Evolutionary conservation across 164 flowering plant species (phyloP).

Genomic region (Platanus orientalis): DNA sequence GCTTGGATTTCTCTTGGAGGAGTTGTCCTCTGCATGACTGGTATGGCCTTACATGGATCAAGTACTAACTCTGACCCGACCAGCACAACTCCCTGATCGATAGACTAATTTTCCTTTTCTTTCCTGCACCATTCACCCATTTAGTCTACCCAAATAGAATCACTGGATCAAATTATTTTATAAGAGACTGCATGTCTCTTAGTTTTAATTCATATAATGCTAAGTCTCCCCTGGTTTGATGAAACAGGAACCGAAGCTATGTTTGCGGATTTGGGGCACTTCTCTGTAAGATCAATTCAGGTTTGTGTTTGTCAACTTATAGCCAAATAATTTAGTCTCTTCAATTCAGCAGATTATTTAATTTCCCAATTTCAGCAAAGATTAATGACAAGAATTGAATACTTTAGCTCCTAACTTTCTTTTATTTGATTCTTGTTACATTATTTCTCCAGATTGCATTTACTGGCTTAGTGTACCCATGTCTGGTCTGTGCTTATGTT

Average conservation of each 20-base stretch:
- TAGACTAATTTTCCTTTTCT: no score
- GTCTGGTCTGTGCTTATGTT: slow-evolving; percentile 18
- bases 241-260: slow-evolving; percentile 26
- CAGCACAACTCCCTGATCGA: no score
- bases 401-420: not conserved
- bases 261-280: slow-evolving; percentile 26
- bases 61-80: no score
- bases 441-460: slow-evolving; percentile 17
- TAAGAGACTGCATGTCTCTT: not conserved
- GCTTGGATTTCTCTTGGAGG: slow-evolving; percentile 37
- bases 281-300: slow-evolving; percentile 26
- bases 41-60: slow-evolving; percentile 2
- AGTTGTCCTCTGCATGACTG: slow-evolving; percentile 26
- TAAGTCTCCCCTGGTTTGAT: not conserved
- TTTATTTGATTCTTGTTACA: not conserved
- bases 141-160: no score
- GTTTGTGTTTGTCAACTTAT: slow-evolving; percentile 1
- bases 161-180: not conserved
- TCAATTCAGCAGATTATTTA: no score
- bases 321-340: not conserved
- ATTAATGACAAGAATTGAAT: not conserved
- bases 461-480: slow-evolving; percentile 23
- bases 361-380: not conserved
- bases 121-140: no score
- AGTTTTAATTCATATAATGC: no score